These are phyloP conservation scores for Ophiostoma perfectum DNA, from an alignment of 2,329 filamentous ascomycete species.

Conservation along the genomic window DNA sequence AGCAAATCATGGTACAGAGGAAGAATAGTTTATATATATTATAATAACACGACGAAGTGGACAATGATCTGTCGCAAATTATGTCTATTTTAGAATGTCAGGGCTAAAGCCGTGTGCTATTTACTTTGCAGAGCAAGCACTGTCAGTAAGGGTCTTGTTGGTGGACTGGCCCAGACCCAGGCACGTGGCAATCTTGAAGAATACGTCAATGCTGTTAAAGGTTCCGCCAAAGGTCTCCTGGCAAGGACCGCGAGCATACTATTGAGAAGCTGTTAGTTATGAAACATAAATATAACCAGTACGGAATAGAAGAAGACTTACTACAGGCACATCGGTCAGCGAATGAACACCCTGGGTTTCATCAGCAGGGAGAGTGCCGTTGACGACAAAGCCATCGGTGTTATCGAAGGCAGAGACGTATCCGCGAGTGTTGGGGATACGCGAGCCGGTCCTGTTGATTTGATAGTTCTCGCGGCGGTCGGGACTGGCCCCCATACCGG, in stretches of 20 bases:
- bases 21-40: no score
- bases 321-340: slow-evolving; percentile 68
- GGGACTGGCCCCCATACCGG: slow-evolving; percentile 64
- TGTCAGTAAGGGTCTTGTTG: slow-evolving; percentile 28
- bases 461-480: slow-evolving; percentile 73
- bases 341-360: slow-evolving; percentile 68
- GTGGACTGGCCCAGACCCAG: slow-evolving; percentile 48
- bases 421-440: slow-evolving; percentile 39
- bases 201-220: slow-evolving; percentile 68
- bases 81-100: no score
- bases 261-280: background rate
- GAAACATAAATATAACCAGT: background rate
- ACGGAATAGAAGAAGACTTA: background rate
- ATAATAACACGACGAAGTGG: no score
- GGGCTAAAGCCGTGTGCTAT: background rate
- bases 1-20: no score
- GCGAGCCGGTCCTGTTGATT: slow-evolving; percentile 61
- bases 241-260: slow-evolving; percentile 69
- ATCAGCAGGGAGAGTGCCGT: slow-evolving; percentile 63
- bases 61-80: no score
- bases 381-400: slow-evolving; percentile 40
- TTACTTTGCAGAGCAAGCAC: background rate
- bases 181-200: slow-evolving; percentile 67
- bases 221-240: slow-evolving; percentile 70
- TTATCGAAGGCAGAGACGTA: slow-evolving; percentile 65